These are phyloP conservation scores for Mycena venus DNA, from an alignment of 768 basidiomycete genomes.

Conservation along the genomic window DNA sequence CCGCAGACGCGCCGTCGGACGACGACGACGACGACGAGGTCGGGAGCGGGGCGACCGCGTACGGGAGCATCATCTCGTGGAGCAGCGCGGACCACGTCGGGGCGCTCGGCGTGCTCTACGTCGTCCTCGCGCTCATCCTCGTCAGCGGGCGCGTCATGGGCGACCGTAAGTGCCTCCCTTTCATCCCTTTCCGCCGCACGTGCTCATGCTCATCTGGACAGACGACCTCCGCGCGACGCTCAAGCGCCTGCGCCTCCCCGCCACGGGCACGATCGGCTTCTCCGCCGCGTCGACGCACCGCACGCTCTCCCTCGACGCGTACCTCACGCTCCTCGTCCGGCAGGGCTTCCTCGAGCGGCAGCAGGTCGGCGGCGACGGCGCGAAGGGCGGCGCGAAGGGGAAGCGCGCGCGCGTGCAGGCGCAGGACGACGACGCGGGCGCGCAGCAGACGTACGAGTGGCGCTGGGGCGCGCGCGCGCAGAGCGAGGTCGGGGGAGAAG, in stretches of 20 bases:
- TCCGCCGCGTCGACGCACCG: constrained; percentile 64
- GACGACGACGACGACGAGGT: constrained; percentile 64
- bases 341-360: constrained; percentile 86
- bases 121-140: constrained; percentile 88
- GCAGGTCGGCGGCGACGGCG: constrained; percentile 59
- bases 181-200: not conserved
- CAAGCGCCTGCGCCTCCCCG: constrained; percentile 75
- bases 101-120: constrained; percentile 80
- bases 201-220: constrained; percentile 43
- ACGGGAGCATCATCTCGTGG: constrained; percentile 84
- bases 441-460: constrained; percentile 51
- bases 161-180: constrained; percentile 69
- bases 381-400: constrained; percentile 53
- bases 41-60: constrained; percentile 54
- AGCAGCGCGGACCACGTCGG: constrained; percentile 76
- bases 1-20: constrained; percentile 61
- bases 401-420: constrained; percentile 69
- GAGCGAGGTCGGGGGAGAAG: constrained; percentile 86
- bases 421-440: constrained; percentile 47
- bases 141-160: constrained; percentile 80
- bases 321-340: constrained; percentile 71
- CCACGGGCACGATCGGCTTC: constrained; percentile 63
- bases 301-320: constrained; percentile 70
- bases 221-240: constrained; percentile 82
- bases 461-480: constrained; percentile 88